Evolutionary conservation across 331 rosid species (phyloP), one percentile per base, ranked within the genome.

Genomic region (Dryas integrifolia): DNA sequence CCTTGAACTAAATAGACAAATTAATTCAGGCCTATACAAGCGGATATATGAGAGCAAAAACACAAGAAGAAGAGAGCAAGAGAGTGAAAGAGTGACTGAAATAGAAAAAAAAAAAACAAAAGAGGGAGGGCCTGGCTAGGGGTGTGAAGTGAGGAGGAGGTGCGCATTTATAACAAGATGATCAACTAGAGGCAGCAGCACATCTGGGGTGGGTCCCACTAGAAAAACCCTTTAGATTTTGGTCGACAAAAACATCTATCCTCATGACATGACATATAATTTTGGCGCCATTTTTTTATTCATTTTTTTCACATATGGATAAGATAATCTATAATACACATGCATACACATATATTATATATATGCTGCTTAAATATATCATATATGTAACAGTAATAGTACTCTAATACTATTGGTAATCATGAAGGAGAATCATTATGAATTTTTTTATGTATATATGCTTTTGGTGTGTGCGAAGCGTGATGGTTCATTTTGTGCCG

Each of bases 201-300:
- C 84, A 58, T 75, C 64, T 57, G 61, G 15, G 14, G 53, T 69
- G 61, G 77, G 85, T 65, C 77, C 82, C 24, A 73, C 59, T 6
- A 11, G 58, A 4, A 41, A 46, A 60, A 41, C 43, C 40, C 69
- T 66, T 69, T 18, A 35, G 77, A 72, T 80, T 71, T 80, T 71
- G 60, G 74, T 50, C 75, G 77, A 71, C 53, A 49, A 58, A 52
- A 56, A 55, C 79, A 46, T 62, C 26, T 4, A 46, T 2, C 24
- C 24, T 21, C 57, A 3, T 68, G 72, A 68, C 73, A 65, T 69
- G 85, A 77, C 82, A 44, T 14, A 51, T 77, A 9, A 57, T 81
- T 77, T 77, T 57, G 85, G 85, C 77, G 76, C 76, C 79, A 58
- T 40, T 61, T 69, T 74, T 74, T 24, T 38, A 35, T 51, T 58